Conservation (phyloP, 768 basidiomycete genomes). For the Macrocybe gigantea region DNA sequence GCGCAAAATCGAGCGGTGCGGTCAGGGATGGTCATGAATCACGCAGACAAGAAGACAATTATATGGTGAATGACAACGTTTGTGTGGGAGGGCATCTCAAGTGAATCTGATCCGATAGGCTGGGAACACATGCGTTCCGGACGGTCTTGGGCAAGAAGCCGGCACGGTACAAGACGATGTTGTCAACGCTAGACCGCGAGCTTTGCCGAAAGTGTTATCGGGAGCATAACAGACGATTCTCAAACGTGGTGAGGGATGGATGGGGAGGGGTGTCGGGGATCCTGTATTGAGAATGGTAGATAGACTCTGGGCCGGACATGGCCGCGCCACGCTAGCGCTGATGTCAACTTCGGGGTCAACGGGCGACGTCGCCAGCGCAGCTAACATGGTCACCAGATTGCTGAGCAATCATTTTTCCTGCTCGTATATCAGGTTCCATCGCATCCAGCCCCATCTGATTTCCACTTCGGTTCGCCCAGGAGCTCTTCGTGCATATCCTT, state of each 20-base stretch:
- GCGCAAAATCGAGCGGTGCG: constrained; percentile 40
- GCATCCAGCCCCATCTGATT: not conserved
- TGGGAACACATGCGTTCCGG: constrained; percentile 77
- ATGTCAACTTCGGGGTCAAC: not conserved
- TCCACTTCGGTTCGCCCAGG: no score
- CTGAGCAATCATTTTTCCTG: constrained; percentile 3
- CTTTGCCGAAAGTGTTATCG: constrained; percentile 41
- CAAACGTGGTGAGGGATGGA: constrained; percentile 41
- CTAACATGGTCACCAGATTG: not conserved
- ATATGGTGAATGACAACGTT: constrained; percentile 41
- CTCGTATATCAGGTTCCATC: constrained; percentile 2
- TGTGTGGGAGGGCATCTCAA: no score
- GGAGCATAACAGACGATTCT: constrained; percentile 38
- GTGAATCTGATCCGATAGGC: constrained; percentile 37
- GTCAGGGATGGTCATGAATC: constrained; percentile 29
- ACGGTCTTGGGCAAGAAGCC: constrained; percentile 52
- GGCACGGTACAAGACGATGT: constrained; percentile 37
- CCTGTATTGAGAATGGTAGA: constrained; percentile 6
- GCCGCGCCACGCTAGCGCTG: constrained; percentile 1
- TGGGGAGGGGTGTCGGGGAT: constrained; percentile 21
- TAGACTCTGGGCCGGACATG: not conserved
- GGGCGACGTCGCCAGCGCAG: not conserved
- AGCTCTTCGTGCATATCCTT: no score
- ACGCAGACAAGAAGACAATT: constrained; percentile 43
- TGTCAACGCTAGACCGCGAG: constrained; percentile 46